phyloP scores from a whole-genome alignment of 495 filamentous ascomycete species.

The Thermochaetoides thermophila region DNA sequence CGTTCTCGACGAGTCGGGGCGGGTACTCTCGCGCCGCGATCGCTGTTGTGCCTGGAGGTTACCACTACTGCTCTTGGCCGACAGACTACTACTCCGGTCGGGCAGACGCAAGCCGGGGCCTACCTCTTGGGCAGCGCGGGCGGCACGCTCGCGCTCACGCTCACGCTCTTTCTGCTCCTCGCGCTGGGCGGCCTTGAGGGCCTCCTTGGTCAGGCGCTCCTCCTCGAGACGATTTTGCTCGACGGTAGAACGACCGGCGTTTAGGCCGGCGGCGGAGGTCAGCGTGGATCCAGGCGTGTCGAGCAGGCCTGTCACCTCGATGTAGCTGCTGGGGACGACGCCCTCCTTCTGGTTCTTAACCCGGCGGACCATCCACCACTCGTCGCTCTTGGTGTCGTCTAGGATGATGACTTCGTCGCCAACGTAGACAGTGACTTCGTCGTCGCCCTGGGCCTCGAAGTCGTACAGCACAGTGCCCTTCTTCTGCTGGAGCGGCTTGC shows the following conservation, averaged over 20 bases:
- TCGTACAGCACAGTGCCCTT: slow-evolving; percentile 85
- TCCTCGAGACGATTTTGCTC: slow-evolving; percentile 80
- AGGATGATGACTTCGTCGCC: slow-evolving; percentile 85
- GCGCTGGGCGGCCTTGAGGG: slow-evolving; percentile 42
- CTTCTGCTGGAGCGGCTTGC: slow-evolving; percentile 35
- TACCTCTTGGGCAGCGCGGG: slow-evolving; percentile 48
- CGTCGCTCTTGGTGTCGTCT: slow-evolving; percentile 82
- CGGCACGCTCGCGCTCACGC: slow-evolving; percentile 23
- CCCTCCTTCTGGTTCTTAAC: slow-evolving; percentile 85
- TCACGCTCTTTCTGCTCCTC: slow-evolving; percentile 38
- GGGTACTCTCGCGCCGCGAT: slow-evolving; percentile 49
- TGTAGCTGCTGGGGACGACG: slow-evolving; percentile 96
- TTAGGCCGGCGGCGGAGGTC: slow-evolving; percentile 36
- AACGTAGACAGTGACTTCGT: slow-evolving; percentile 83
- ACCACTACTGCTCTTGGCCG: slow-evolving; percentile 34
- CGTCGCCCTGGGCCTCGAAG: slow-evolving; percentile 90
- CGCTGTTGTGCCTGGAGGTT: slow-evolving; percentile 48
- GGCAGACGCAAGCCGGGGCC: slow-evolving; percentile 56
- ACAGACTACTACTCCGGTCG: slow-evolving; percentile 52
- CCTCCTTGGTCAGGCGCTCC: slow-evolving; percentile 61
- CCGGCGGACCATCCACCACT: slow-evolving; percentile 95
- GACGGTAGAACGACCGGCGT: slow-evolving; percentile 54
- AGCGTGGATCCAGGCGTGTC: slow-evolving; percentile 22
- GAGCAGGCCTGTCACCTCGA: slow-evolving; percentile 63
- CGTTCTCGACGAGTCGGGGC: slow-evolving; percentile 25